Base-by-base conservation (phyloP, 1,284 basidiomycete genomes). In the Ustilago cynodontis region DNA sequence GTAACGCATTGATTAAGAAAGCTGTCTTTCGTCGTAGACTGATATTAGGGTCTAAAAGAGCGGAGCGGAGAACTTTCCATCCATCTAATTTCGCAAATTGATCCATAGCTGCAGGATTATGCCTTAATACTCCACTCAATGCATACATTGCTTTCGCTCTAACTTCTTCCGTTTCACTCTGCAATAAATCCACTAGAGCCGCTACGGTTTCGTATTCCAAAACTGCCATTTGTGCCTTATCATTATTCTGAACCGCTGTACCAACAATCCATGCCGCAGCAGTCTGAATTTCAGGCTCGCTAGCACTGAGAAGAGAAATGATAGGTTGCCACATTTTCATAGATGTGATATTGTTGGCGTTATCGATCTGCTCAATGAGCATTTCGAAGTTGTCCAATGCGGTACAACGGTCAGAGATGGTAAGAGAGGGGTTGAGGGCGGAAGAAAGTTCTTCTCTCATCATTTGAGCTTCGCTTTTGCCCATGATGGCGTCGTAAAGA, bases 371-470 rank as follows among this genome's bases (percentile, higher is more conserved):
- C 86, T 98, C 95, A 75, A 98, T 90, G 28, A 98, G 88, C 94
- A 98, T 94, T 87, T 99, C 97, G 61, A 98, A 90, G 85, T 98
- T 91, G 87, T 99, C 96, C 79, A 98, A 88, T 0, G 96, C 95
- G 20, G 90, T 88, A 54, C 94, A 88, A 33, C 94, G 75, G 43
- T 84, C 82, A 0, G 68, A 35, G 45, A 71, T 53, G 2, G 64
- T 35, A 11, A 78, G 59, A 9, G 65, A 33, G 11, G 64, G n/a
- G 55, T 83, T 73, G 35, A 73, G 8, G 84, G 82, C 83, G 22
- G 73, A 78, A 0, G 61, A 31, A 24, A 86, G 73, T 62, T 85
- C 78, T 59, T 86, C 83, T n/a, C 68, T 58, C 84, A 86, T 86
- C 83, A 86, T 83, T 53, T 78, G 68, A 8, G 83, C 82, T 70